Base-by-base conservation (phyloP, 1,139 yeast species). In the Candida sojae region DNA sequence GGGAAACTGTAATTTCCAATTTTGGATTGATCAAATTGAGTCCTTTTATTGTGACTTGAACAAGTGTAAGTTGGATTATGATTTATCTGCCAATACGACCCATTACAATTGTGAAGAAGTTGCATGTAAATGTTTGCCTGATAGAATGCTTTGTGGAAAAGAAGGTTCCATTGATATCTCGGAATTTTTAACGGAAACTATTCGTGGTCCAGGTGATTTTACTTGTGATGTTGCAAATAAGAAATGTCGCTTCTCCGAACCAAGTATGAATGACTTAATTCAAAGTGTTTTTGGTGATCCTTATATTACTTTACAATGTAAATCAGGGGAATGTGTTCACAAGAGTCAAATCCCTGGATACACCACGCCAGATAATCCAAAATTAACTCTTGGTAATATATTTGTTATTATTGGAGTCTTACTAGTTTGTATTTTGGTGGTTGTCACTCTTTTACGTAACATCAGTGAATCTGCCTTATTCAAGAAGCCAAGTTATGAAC, bases 291-390 rank as follows among this genome's bases (percentile, higher is more conserved):
- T 93, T 69, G 99, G 99, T 12, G 99, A 93, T 63, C 89, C 92
- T 1, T 80, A 82, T 58, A 93, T 93, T 59, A 86, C 93, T 1
- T 72, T 93, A 48, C 75, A 80, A 44, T 93, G 99, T 68, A 69
- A 71, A 11, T 83, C 96, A 1, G 93, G 96, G 45, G 99, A 93
- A 66, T 93, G 99, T 74, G 60, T 93, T 35, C 98, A 93, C 63
- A 84, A 85, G 60, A 86, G 96, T 60, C 96, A 93, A 64, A 83
- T 93, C 25, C 99, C 99, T 0, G 98, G 97, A 4, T 91, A 88
- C 63, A 79, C 80, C 32, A 62, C 79, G 0, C 97, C 97, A 0
- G 84, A 80, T 50, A 77, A 78, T 29, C 74, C 72, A 10, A 63
- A 73, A 28, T 69, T 84, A 43, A 77, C 84, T 1, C 61, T 76